These are phyloP conservation scores for Ceratobasidium sp. DNA, from an alignment of 1,284 basidiomycete species.

Conservation along the genomic window DNA sequence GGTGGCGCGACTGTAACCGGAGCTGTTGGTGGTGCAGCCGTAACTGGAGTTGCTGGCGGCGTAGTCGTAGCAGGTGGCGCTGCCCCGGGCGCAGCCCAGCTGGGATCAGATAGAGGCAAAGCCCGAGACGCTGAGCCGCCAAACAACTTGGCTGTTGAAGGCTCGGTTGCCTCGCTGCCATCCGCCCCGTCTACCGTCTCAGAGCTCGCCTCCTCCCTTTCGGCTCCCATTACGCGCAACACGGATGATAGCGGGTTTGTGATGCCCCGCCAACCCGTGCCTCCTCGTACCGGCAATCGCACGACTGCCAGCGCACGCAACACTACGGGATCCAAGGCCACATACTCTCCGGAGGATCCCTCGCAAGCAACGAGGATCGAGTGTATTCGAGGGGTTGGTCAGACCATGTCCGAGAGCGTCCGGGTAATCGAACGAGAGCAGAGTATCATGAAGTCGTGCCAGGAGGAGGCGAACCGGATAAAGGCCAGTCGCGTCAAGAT, in stretches of 20 bases:
- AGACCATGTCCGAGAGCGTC: background rate
- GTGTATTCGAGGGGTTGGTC: background rate
- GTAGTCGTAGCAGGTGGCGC: no score
- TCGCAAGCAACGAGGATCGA: background rate
- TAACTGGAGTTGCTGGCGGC: no score
- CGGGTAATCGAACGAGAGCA: background rate
- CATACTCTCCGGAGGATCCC: background rate
- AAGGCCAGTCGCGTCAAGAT: background rate
- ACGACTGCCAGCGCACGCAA: background rate
- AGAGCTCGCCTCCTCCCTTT: background rate
- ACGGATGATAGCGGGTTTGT: background rate
- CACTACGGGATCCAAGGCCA: background rate
- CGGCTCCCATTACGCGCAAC: background rate
- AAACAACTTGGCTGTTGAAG: background rate
- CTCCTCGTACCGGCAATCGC: background rate
- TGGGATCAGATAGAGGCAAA: no score
- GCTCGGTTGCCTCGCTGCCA: background rate
- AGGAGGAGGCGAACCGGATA: background rate
- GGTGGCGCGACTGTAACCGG: no score
- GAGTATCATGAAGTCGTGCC: background rate
- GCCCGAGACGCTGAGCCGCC: background rate
- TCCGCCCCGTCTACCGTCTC: background rate
- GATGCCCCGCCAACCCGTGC: background rate
- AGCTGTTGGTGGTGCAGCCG: no score
- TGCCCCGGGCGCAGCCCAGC: no score